Base-by-base conservation (phyloP, 805 yeast genomes). In the Metschnikowia colocasiae region DNA sequence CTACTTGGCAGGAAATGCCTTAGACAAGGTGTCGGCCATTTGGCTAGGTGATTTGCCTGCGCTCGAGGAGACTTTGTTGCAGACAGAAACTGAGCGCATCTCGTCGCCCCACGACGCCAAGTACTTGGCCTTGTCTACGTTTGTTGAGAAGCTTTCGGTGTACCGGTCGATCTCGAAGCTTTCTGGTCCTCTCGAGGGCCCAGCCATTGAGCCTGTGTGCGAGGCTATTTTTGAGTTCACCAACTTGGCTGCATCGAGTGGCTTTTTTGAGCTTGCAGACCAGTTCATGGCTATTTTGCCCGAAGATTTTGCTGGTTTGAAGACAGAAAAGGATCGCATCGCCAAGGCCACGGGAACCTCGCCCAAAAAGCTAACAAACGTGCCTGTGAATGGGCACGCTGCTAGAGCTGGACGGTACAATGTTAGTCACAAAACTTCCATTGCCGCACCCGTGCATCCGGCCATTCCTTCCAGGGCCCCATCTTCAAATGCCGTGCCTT, bases 111-210 rank as follows among this genome's bases (percentile, higher is more conserved):
- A 85, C 46, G 94, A 85, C 54, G 96, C 96, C 19, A 89, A 89
- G 59, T 82, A 85, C 56, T 85, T 80, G 56, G 85, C 96, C 7
- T 73, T 92, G 62, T 83, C 85, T 45, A 84, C 81, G 59, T 85
- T 90, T 61, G 85, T 88, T 44, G 95, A 87, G 63, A 91, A 91
- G 66, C 78, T 91, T 51, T 79, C 89, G 31, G 84, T 87, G 22
- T 90, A 82, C 64, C 76, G 85, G 58, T 73, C 84, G 25, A 71
- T 77, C 35, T 61, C 76, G 30, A 68, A 68, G 40, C 56, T 53
- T 54, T 62, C 52, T 6, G 68, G 73, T 2, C 62, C 62, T 13
- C 58, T 71, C 32, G 55, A 71, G 1, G 72, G 76, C 9, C 71
- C 76, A 16, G 70, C 77, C 12, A 66, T 79, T 37, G 78, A 70